phyloP scores from a whole-genome alignment of 1,284 basidiomycete genomes.

The Ganoderma sinense region DNA sequence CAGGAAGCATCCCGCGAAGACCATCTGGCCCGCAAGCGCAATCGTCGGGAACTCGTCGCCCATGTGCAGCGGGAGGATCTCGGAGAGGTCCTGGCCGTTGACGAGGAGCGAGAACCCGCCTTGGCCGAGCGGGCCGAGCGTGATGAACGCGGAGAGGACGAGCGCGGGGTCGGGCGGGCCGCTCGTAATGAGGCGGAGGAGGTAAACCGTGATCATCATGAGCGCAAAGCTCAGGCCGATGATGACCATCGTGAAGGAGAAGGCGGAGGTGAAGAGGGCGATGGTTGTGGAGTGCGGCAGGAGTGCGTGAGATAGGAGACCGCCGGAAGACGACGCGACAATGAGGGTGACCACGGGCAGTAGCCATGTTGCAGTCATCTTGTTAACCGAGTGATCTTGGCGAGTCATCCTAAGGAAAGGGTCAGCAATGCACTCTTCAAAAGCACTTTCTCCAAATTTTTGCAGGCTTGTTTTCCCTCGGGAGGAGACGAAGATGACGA shows the following conservation, averaged over 20 bases:
- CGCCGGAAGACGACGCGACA: constrained; percentile 67
- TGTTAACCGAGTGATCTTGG: constrained; percentile 56
- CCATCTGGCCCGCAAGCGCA: constrained; percentile 43
- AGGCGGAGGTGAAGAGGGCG: constrained; percentile 58
- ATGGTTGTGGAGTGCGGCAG: constrained; percentile 46
- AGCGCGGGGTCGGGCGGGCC: constrained; percentile 47
- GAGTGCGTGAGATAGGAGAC: constrained; percentile 56
- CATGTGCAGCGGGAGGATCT: constrained; percentile 48
- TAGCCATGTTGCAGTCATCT: constrained; percentile 61
- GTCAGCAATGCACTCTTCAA: background rate
- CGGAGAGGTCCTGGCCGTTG: constrained; percentile 52
- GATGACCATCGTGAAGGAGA: constrained; percentile 58
- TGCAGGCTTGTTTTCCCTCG: background rate
- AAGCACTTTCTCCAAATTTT: background rate
- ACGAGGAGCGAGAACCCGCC: constrained; percentile 64
- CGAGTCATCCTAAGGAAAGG: constrained; percentile 51
- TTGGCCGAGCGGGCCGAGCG: constrained; percentile 45
- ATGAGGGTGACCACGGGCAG: constrained; percentile 69
- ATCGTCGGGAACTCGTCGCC: constrained; percentile 41
- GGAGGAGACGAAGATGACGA: background rate
- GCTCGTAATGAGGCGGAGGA: constrained; percentile 48
- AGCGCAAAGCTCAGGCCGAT: constrained; percentile 59
- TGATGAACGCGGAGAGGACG: constrained; percentile 61
- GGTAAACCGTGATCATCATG: constrained; percentile 54
- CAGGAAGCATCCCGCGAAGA: constrained; percentile 50